Conservation (phyloP, 2,329 filamentous ascomycete species). For the Curvularia sp. region DNA sequence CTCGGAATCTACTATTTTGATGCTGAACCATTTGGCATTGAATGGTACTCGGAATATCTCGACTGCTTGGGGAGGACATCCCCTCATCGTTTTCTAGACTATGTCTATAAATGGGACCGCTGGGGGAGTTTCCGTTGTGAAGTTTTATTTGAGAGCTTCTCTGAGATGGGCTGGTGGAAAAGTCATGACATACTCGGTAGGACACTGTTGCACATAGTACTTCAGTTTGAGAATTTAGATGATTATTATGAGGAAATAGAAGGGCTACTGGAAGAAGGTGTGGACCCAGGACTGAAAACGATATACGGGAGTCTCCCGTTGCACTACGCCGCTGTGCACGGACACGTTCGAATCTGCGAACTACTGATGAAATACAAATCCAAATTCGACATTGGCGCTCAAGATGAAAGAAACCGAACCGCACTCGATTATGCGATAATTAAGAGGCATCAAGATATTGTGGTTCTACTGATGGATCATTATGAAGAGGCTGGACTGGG, state of each 20-base stretch:
- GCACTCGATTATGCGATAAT: neutral
- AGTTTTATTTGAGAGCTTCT: no score
- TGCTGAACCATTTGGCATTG: no score
- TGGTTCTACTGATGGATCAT: neutral
- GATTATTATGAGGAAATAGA: neutral
- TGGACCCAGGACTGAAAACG: slow-evolving; percentile 4
- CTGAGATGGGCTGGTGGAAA: neutral
- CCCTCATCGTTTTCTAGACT: neutral
- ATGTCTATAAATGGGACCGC: no score
- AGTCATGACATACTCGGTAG: slow-evolving; percentile 13
- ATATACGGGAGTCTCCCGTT: slow-evolving; percentile 16
- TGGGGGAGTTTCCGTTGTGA: no score
- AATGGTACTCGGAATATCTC: neutral
- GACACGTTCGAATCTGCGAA: neutral
- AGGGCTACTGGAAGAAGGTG: neutral
- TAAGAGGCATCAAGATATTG: neutral
- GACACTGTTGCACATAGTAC: slow-evolving; percentile 17
- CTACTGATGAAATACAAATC: neutral
- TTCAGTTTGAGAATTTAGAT: neutral
- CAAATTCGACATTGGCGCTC: neutral
- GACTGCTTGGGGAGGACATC: neutral
- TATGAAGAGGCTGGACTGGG: neutral
- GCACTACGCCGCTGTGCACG: slow-evolving; percentile 22
- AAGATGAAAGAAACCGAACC: neutral
- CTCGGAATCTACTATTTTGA: neutral